A percentile compares a stretch with the other conserved stretches of the same genome.
phyloP scores from a whole-genome alignment of 768 basidiomycete species.

The Lactifluus hygrophoroides region DNA sequence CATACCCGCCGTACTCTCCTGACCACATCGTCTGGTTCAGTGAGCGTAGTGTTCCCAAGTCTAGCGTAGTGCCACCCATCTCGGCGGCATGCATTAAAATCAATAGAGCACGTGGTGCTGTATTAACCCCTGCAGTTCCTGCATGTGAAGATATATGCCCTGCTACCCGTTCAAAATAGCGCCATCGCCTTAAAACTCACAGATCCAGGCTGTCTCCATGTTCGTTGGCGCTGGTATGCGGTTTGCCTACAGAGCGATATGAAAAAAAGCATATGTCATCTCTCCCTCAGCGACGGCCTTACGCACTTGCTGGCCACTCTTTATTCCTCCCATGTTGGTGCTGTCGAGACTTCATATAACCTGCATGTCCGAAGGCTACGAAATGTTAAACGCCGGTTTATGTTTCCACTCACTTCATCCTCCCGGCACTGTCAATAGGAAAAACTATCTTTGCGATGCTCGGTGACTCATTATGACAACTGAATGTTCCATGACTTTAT shows the following conservation, averaged over 20 bases:
- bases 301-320: neutral
- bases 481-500: neutral
- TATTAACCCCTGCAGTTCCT: neutral
- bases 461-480: neutral
- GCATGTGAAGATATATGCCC: neutral
- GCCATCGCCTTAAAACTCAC: neutral
- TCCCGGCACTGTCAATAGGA: no score
- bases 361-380: neutral
- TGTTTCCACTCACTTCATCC: neutral
- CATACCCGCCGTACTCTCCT: neutral
- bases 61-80: neutral
- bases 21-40: neutral
- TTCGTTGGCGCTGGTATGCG: neutral
- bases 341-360: neutral
- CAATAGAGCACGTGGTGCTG: neutral
- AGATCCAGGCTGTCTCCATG: neutral
- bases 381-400: neutral
- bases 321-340: neutral
- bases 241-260: neutral
- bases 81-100: neutral
- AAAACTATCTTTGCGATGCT: constrained; percentile 4
- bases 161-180: neutral
- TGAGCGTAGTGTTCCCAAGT: neutral
- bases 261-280: neutral
- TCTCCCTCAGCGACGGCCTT: neutral